A percentile compares a stretch with the other conserved stretches of the same genome.
Evolutionary conservation across 2,329 filamentous ascomycete species (phyloP).

Genomic region (Lecanicillium sp.): DNA sequence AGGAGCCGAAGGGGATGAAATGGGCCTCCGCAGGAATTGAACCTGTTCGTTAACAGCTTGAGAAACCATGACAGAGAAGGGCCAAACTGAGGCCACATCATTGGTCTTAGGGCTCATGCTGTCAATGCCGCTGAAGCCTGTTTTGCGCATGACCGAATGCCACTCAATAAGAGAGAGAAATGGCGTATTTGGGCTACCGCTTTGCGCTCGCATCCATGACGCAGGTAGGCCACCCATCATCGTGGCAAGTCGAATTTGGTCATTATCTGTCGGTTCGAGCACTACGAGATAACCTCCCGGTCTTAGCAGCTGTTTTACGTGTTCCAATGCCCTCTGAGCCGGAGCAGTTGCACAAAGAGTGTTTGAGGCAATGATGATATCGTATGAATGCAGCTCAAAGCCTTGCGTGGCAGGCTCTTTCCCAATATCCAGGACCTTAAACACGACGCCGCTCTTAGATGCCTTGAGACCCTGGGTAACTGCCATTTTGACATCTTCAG

Average conservation of each 20-base stretch:
- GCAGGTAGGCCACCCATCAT: conserved; percentile 18
- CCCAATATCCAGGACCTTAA: conserved; percentile 18
- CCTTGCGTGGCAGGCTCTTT: conserved; percentile 20
- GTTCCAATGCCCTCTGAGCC: background rate
- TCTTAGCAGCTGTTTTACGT: conserved; percentile 24
- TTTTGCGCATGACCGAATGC: background rate
- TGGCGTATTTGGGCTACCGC: conserved; percentile 13
- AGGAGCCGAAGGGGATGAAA: too few species aligned
- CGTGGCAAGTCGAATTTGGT: conserved; percentile 8
- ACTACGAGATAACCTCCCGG: conserved; percentile 38
- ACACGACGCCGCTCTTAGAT: conserved; percentile 12
- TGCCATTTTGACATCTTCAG: conserved; percentile 29
- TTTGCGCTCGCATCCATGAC: conserved; percentile 19
- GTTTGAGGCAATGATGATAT: conserved; percentile 29
- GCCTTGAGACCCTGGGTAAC: conserved; percentile 20
- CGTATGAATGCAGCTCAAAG: conserved; percentile 21
- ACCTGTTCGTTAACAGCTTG: too few species aligned
- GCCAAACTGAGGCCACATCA: too few species aligned
- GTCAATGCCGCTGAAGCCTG: conserved; percentile 10
- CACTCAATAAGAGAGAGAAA: conserved; percentile 1
- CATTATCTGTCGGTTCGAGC: conserved; percentile 25
- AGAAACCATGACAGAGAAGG: too few species aligned
- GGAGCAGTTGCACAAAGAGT: conserved; percentile 29
- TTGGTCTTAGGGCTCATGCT: too few species aligned
- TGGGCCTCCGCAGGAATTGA: too few species aligned